Base-by-base conservation (phyloP, 1,284 basidiomycete genomes). In the Marasmius oreades region DNA sequence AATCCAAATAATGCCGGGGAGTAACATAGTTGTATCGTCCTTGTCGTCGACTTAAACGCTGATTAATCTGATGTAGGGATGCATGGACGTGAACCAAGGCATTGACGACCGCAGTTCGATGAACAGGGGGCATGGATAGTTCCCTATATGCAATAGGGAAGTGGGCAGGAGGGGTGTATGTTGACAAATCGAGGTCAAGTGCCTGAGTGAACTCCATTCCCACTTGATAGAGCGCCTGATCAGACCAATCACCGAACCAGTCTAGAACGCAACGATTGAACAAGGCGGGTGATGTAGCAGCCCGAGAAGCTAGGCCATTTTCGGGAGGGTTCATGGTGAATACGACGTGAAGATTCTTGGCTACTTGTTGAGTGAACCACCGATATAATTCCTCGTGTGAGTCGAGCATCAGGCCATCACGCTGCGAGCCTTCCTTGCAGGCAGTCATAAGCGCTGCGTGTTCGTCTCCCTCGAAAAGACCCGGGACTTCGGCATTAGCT, bases 241-340 rank as follows among this genome's bases (percentile, higher is more conserved):
- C 93, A 6, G 95, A 94, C 95, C 95, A 98, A 69, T 97, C 94
- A 39, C 95, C 95, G 64, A 98, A 98, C 95, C 95, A 98, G 71
- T 98, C 95, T 57, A 98, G 80, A 5, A 98, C 95, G 69, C 95
- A 98, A 76, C 95, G 88, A 75, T 98, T 98, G 85, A 98, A 98
- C 65, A 98, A 78, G 16, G 95, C 95, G 4, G 97, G 97, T 1
- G 95, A 98, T 0, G 97, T 98, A 0, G 97, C 96, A 7, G 95
- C 97, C 56, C 95, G 86, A 18, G 93, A 94, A 5, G 95, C 95
- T 16, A 98, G 81, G 5, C 95, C 95, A 57, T 95, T 95, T 66
- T 94, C 91, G 0, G 97, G 96, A 28, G 97, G 97, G 66, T 99
- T 99, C 97, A 99, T 99, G 3, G 97, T 98, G 73, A 98, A 97